phyloP scores from a whole-genome alignment of 2,329 filamentous ascomycete species.

The Emericellopsis cladophorae region DNA sequence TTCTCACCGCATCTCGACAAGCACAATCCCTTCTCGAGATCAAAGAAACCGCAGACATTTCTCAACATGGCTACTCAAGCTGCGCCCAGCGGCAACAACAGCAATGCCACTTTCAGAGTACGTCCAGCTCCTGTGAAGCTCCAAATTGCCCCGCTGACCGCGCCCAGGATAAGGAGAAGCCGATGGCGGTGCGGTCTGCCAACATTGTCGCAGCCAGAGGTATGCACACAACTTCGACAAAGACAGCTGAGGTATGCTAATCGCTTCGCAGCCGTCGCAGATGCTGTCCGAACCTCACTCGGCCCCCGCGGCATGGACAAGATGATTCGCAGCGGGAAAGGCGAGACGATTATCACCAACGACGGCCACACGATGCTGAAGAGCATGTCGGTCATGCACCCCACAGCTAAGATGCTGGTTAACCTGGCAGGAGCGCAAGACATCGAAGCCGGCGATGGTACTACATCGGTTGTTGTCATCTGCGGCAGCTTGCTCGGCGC shows the following conservation, averaged over 20 bases:
- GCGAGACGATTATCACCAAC: conserved; percentile 98
- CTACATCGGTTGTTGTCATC: conserved; percentile 95
- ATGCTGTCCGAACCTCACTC: conserved; percentile 93
- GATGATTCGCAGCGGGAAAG: conserved; percentile 96
- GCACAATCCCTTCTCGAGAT: conserved; percentile 9
- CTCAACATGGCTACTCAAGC: conserved; percentile 29
- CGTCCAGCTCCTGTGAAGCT: conserved; percentile 18
- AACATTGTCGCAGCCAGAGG: conserved; percentile 97
- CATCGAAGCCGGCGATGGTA: conserved; percentile 96
- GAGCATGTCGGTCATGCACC: conserved; percentile 98
- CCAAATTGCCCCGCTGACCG: conserved; percentile 23
- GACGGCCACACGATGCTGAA: conserved; percentile 98
- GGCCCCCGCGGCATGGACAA: conserved; percentile 98
- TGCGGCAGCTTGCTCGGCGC: conserved; percentile 89
- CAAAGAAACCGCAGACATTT: conserved; percentile 20
- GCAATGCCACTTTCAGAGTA: conserved; percentile 47
- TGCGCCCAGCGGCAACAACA: conserved; percentile 19
- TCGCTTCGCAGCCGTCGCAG: conserved; percentile 62
- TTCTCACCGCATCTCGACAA: conserved; percentile 9
- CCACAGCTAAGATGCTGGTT: conserved; percentile 98
- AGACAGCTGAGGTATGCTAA: conserved; percentile 4
- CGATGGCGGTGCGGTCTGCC: conserved; percentile 84
- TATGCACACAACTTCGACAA: conserved; percentile 25
- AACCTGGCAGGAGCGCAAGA: conserved; percentile 95
- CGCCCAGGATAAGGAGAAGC: conserved; percentile 83